Evolutionary conservation across 495 filamentous ascomycete genomes (phyloP), one percentile per base, ranked within the genome.

Genomic region (Podospora appendiculata): DNA sequence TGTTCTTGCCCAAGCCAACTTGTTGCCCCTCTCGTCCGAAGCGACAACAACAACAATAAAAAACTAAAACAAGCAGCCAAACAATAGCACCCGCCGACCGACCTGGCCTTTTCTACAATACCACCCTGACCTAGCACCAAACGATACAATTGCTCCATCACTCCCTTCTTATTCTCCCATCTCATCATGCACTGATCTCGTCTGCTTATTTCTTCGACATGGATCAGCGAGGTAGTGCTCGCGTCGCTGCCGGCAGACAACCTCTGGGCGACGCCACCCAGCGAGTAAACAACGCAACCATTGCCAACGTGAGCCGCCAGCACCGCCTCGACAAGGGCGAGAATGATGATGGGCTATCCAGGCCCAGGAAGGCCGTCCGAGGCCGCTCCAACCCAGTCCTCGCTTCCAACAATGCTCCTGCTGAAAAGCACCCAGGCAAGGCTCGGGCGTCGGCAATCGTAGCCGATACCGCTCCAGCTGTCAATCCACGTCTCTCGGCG

Each of bases 221-320:
- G 73, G 70, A 69, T 57, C 49, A 62, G 38, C 57, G 49, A 49
- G 50, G 47, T 45, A 56, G 54, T 41, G 47, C 63, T 40, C 60
- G 56, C 16, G 41, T 63, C 32, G 62, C 61, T n/a, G 42, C 58
- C 40, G 51, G 58, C 46, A 73, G 75, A 32, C 53, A 70, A 50
- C 73, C 75, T 8, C 58, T 78, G 18, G 71, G 71, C 47, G 76
- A 79, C 56, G 69, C 73, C 51, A 75, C 76, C 6, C 54, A 67
- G 34, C 66, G 76, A 43, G 56, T 75, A 32, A 71, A 73, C 59
- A 73, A 73, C 47, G 51, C 58, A 40, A 52, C 62, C 12, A 57
- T 69, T 36, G 49, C 56, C 8, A 57, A 57, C 14, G 49, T 47
- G 11, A 13, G 32, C 18, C 47, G 58, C 42, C 43, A 51, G 3